These are phyloP conservation scores for Oryza officinalis DNA, from an alignment of 176 grass and related monocot species.

Conservation along the genomic window DNA sequence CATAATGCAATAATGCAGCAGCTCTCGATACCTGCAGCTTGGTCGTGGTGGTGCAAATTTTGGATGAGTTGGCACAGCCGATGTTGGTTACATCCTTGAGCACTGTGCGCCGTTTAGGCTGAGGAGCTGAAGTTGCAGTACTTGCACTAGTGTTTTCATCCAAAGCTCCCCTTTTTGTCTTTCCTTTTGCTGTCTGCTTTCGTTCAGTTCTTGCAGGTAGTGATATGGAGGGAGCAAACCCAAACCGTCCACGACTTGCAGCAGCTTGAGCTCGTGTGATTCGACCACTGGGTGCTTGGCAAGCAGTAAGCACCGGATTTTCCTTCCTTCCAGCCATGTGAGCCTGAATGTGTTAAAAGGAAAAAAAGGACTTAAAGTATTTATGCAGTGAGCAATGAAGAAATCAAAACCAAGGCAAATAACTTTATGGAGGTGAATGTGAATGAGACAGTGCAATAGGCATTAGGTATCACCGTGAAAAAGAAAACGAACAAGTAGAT, in stretches of 20 bases:
- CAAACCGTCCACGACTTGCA: slow-evolving; percentile 34
- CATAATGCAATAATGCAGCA: slow-evolving; percentile 11
- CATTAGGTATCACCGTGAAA: background rate
- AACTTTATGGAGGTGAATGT: slow-evolving; percentile 7
- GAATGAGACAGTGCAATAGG: background rate
- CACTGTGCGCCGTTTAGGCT: slow-evolving; percentile 49
- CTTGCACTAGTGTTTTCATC: slow-evolving; percentile 45
- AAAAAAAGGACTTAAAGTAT: background rate
- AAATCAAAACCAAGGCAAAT: background rate
- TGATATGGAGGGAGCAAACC: slow-evolving; percentile 26
- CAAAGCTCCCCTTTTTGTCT: slow-evolving; percentile 49
- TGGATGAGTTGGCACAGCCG: slow-evolving; percentile 30
- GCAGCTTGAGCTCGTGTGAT: slow-evolving; percentile 59
- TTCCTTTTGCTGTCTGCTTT: slow-evolving; percentile 29
- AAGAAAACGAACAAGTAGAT: slow-evolving; percentile 13
- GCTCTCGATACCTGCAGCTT: slow-evolving; percentile 51
- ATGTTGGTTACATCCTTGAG: slow-evolving; percentile 65
- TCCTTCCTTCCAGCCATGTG: slow-evolving; percentile 58
- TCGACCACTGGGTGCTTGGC: slow-evolving; percentile 42
- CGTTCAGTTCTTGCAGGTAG: slow-evolving; percentile 21
- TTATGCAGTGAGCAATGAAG: background rate
- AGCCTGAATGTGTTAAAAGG: slow-evolving; percentile 23
- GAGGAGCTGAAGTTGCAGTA: slow-evolving; percentile 34
- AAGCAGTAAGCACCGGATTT: slow-evolving; percentile 21
- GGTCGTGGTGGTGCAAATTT: slow-evolving; percentile 5